Conservation (phyloP, 75 land plant species). For the Cupressus sempervirens region DNA sequence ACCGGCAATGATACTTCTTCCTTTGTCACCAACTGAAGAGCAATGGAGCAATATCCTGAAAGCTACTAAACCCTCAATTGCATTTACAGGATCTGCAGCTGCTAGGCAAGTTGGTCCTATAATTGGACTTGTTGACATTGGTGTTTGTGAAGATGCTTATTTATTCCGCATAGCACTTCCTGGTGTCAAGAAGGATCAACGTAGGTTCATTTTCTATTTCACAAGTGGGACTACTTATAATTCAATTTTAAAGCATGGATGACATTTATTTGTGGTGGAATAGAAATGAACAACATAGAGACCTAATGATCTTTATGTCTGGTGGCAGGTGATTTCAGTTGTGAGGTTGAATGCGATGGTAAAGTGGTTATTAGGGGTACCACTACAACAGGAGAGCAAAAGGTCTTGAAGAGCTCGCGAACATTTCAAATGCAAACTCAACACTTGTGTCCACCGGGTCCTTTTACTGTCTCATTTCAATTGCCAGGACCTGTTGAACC, state of each 20-base stretch:
- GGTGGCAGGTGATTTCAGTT: conserved; percentile 63
- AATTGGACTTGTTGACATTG: conserved; percentile 69
- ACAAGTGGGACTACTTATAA: not conserved
- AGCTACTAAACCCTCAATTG: conserved; percentile 45
- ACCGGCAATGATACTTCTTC: conserved; percentile 53
- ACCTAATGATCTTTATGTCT: conserved; percentile 5
- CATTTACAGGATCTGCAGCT: conserved; percentile 67
- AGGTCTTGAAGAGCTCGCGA: conserved; percentile 30
- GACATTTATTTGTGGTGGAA: not conserved
- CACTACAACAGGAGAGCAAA: conserved; percentile 60
- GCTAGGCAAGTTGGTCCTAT: conserved; percentile 49
- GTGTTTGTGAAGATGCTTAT: conserved; percentile 62
- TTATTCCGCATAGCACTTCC: conserved; percentile 73
- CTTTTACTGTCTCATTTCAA: conserved; percentile 61
- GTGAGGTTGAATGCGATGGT: conserved; percentile 73
- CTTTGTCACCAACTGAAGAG: conserved; percentile 41
- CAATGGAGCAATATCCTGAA: conserved; percentile 50
- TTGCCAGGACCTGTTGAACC: conserved; percentile 77
- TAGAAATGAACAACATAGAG: not conserved
- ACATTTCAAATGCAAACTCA: conserved; percentile 69
- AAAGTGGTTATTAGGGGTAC: conserved; percentile 67
- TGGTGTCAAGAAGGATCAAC: conserved; percentile 71
- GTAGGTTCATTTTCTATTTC: conserved; percentile 30
- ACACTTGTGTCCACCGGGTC: conserved; percentile 68
- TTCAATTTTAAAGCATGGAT: not conserved